Evolutionary conservation across 2,329 filamentous ascomycete genomes (phyloP).

Genomic region (Penicillium expansum): DNA sequence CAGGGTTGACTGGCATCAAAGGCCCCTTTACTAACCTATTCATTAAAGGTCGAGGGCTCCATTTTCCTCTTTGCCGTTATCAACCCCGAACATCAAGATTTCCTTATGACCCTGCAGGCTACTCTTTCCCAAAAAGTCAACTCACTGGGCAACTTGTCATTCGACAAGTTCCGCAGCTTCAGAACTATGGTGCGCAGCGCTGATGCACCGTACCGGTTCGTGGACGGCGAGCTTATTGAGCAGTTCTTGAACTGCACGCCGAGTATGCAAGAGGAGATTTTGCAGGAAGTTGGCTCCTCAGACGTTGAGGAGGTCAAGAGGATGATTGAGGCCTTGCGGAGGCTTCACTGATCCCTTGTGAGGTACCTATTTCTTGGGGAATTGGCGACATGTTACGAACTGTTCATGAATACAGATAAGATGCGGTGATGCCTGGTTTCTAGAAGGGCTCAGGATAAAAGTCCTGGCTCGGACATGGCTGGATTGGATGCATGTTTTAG

Average conservation of each 20-base stretch:
- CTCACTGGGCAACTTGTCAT: slow-evolving; percentile 70
- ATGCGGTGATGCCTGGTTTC: neutral
- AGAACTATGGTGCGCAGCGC: slow-evolving; percentile 67
- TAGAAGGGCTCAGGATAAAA: neutral
- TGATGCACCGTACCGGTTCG: slow-evolving; percentile 77
- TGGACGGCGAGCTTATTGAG: slow-evolving; percentile 91
- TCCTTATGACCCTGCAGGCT: slow-evolving; percentile 77
- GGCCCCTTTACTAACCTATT: neutral
- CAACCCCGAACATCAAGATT: slow-evolving; percentile 66
- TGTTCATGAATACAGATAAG: slow-evolving; percentile 7
- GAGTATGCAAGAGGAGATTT: slow-evolving; percentile 54
- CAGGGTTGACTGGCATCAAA: neutral
- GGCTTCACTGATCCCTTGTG: slow-evolving; percentile 42
- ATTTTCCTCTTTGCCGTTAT: slow-evolving; percentile 89
- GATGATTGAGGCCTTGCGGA: slow-evolving; percentile 57
- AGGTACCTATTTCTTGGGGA: neutral
- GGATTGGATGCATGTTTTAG: neutral
- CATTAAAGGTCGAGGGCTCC: slow-evolving; percentile 78
- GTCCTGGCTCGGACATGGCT: neutral
- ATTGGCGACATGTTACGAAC: neutral
- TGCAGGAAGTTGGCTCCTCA: slow-evolving; percentile 51
- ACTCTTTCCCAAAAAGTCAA: slow-evolving; percentile 65
- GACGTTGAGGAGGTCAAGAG: slow-evolving; percentile 59
- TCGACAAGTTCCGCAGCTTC: slow-evolving; percentile 79
- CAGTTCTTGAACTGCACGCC: slow-evolving; percentile 71